Conservation (phyloP, 2,329 filamentous ascomycete genomes). For the Aspergillus ochraceus region DNA sequence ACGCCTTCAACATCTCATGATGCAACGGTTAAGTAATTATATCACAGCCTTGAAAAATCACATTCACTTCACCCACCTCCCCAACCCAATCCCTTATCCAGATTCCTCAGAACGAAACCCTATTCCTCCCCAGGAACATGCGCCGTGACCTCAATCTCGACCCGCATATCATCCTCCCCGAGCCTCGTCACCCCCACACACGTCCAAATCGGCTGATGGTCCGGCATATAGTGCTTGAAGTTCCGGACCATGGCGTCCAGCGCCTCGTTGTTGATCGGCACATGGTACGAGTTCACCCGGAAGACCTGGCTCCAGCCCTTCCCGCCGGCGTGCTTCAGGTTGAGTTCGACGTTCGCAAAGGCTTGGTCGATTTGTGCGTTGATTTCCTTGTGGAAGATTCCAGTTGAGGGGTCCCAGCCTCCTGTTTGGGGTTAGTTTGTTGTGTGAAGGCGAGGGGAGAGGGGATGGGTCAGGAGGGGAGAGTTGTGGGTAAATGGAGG, state of each 20-base stretch:
- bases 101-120: too few species aligned
- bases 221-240: constrained; percentile 53
- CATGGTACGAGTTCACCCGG: constrained; percentile 49
- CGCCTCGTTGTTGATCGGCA: constrained; percentile 43
- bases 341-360: constrained; percentile 58
- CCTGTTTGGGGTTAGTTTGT: constrained; percentile 22
- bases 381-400: constrained; percentile 34
- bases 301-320: constrained; percentile 52
- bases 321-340: constrained; percentile 54
- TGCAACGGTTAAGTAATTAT: too few species aligned
- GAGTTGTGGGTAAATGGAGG: too few species aligned
- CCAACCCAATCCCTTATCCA: too few species aligned
- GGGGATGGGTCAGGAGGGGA: too few species aligned
- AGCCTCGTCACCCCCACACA: constrained; percentile 52
- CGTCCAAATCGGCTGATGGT: constrained; percentile 57
- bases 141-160: constrained; percentile 61
- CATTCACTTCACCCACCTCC: too few species aligned
- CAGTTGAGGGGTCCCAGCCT: constrained; percentile 33
- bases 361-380: constrained; percentile 53
- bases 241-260: constrained; percentile 46
- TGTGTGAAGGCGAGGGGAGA: neutral
- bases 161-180: constrained; percentile 52
- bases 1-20: too few species aligned
- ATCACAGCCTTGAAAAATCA: too few species aligned
- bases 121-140: constrained; percentile 32